Conservation (phyloP, 768 basidiomycete species). For the Coprinopsis sp. region DNA sequence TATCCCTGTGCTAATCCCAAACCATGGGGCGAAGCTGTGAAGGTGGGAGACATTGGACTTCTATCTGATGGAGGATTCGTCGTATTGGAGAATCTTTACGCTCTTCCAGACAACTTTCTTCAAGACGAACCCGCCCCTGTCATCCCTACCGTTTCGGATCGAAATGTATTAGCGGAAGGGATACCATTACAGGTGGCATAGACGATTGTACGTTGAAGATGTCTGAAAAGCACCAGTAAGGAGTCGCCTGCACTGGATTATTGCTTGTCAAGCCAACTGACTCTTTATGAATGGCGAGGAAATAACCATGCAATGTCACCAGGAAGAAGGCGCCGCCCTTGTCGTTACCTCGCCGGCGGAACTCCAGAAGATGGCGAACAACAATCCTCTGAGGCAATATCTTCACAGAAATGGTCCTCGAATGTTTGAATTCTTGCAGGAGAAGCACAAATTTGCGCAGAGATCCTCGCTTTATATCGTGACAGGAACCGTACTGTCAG, state of each 20-base stretch:
- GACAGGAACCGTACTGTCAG: not conserved
- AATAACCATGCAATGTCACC: not conserved
- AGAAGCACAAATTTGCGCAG: too few species aligned
- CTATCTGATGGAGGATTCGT: not conserved
- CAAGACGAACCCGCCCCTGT: not conserved
- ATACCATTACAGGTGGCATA: too few species aligned
- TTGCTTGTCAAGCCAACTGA: too few species aligned
- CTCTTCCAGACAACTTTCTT: not conserved
- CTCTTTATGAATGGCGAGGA: too few species aligned
- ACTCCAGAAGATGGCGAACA: not conserved
- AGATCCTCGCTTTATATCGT: not conserved
- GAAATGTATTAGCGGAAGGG: not conserved
- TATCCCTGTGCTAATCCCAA: not conserved
- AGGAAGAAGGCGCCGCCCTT: not conserved
- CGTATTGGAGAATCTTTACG: not conserved
- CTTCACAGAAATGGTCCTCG: not conserved
- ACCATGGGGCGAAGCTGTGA: not conserved
- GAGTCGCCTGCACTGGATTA: too few species aligned
- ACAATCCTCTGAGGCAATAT: not conserved
- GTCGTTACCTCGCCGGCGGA: not conserved
- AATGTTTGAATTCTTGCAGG: too few species aligned
- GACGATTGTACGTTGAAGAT: too few species aligned
- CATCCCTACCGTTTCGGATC: not conserved
- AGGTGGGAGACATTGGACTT: not conserved
- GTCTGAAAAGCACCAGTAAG: too few species aligned